Conservation (phyloP, 2,329 filamentous ascomycete species). For the Talaromyces sp. region DNA sequence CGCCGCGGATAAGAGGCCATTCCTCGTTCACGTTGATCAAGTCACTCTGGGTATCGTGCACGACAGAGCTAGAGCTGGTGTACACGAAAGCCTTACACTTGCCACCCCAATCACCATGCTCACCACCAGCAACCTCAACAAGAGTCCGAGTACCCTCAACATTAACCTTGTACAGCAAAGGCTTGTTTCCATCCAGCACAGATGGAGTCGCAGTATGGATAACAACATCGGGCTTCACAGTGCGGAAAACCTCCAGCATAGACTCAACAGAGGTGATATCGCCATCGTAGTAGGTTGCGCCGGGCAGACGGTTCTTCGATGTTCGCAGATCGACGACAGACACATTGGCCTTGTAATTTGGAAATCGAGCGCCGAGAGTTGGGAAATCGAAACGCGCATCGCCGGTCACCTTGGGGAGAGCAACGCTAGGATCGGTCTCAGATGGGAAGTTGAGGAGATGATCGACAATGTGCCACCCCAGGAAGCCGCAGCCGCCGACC, state of each 20-base stretch:
- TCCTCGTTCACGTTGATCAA: slow-evolving; percentile 83
- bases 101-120: slow-evolving; percentile 63
- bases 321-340: slow-evolving; percentile 74
- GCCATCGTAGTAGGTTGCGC: slow-evolving; percentile 70
- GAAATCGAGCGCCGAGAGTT: slow-evolving; percentile 43
- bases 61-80: slow-evolving; percentile 84
- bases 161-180: slow-evolving; percentile 78
- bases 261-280: slow-evolving; percentile 72
- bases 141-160: slow-evolving; percentile 81
- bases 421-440: slow-evolving; percentile 43
- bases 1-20: slow-evolving; percentile 74
- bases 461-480: slow-evolving; percentile 80
- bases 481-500: slow-evolving; percentile 81
- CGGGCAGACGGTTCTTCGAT: slow-evolving; percentile 65
- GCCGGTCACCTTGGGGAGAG: slow-evolving; percentile 38
- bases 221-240: slow-evolving; percentile 75
- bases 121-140: slow-evolving; percentile 67
- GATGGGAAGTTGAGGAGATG: slow-evolving; percentile 66
- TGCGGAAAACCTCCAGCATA: slow-evolving; percentile 65
- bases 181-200: slow-evolving; percentile 55
- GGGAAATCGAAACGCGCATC: slow-evolving; percentile 44
- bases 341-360: slow-evolving; percentile 55
- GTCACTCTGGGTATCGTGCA: slow-evolving; percentile 79
- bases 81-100: slow-evolving; percentile 76
- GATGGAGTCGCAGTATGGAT: slow-evolving; percentile 85